phyloP scores from a whole-genome alignment of 148 eudicot species.

The Camellia granthamiana region DNA sequence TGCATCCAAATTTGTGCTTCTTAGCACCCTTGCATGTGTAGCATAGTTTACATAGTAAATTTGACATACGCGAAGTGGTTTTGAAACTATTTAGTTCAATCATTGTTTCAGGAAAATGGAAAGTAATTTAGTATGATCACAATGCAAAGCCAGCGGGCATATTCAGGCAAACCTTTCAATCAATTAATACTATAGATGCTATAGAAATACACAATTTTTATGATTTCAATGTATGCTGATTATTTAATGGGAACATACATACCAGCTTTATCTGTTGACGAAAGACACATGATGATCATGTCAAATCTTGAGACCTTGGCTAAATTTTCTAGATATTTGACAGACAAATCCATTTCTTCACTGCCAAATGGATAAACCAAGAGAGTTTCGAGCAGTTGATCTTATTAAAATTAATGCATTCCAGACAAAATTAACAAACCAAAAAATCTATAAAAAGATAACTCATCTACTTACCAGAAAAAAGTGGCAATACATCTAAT shows the following conservation, averaged over 20 bases:
- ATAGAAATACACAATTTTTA: neutral
- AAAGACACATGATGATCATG: conserved; percentile 85
- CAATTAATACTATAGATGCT: neutral
- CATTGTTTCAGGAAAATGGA: neutral
- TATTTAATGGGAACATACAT: conserved; percentile 37
- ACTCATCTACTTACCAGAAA: conserved; percentile 46
- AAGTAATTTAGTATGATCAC: neutral
- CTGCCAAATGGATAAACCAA: conserved; percentile 35
- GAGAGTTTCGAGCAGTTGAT: neutral
- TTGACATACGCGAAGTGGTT: neutral
- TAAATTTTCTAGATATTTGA: conserved; percentile 64
- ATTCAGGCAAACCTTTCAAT: neutral
- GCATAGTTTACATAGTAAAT: neutral
- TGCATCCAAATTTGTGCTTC: too few species aligned
- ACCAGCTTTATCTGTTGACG: conserved; percentile 73
- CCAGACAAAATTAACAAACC: neutral
- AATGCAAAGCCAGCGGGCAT: neutral
- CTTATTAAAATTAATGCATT: neutral
- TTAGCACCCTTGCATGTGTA: too few species aligned
- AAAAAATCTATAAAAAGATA: neutral
- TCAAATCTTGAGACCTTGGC: conserved; percentile 75
- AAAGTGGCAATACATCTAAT: conserved; percentile 64
- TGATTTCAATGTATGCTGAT: neutral
- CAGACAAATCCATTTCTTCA: conserved; percentile 65
- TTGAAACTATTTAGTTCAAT: neutral